These are phyloP conservation scores for Panaeolus papilionaceus DNA, from an alignment of 768 basidiomycete genomes.

Conservation along the genomic window DNA sequence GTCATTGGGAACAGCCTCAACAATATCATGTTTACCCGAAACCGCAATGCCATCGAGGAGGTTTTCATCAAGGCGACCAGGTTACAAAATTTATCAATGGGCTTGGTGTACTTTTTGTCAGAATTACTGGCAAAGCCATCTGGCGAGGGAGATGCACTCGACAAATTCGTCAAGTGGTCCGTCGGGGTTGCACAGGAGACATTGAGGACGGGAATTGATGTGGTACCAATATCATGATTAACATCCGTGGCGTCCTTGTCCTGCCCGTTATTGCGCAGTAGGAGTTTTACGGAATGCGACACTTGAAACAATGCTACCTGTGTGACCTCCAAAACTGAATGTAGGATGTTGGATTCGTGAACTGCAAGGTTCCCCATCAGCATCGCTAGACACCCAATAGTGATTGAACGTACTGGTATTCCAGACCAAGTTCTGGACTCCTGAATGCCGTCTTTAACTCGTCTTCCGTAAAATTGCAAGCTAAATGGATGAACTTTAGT, in stretches of 20 bases:
- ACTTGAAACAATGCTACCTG: slow-evolving; percentile 71
- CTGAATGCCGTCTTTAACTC: slow-evolving; percentile 67
- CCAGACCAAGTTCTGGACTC: slow-evolving; percentile 51
- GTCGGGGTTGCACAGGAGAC: slow-evolving; percentile 71
- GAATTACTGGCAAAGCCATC: slow-evolving; percentile 41
- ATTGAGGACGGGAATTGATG: slow-evolving; percentile 66
- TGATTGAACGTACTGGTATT: slow-evolving; percentile 64
- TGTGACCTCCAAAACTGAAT: slow-evolving; percentile 80
- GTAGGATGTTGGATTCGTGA: slow-evolving; percentile 76
- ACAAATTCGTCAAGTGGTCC: slow-evolving; percentile 69
- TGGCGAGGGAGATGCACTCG: slow-evolving; percentile 38
- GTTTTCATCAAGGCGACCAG: slow-evolving; percentile 79
- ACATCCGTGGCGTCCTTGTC: slow-evolving; percentile 17
- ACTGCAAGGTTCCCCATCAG: slow-evolving; percentile 41
- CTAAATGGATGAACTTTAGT: slow-evolving; percentile 35
- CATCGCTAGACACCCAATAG: background rate
- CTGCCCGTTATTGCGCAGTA: slow-evolving; percentile 11
- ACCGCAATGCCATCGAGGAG: slow-evolving; percentile 72
- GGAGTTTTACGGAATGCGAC: slow-evolving; percentile 67
- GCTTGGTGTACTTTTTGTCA: slow-evolving; percentile 75
- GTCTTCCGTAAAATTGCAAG: slow-evolving; percentile 87
- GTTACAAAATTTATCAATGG: slow-evolving; percentile 71
- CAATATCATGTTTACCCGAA: slow-evolving; percentile 49
- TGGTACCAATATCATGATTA: slow-evolving; percentile 38
- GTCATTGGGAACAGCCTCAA: slow-evolving; percentile 47